Conservation (phyloP, 495 filamentous ascomycete genomes). For the Jackrogersella minutella region DNA sequence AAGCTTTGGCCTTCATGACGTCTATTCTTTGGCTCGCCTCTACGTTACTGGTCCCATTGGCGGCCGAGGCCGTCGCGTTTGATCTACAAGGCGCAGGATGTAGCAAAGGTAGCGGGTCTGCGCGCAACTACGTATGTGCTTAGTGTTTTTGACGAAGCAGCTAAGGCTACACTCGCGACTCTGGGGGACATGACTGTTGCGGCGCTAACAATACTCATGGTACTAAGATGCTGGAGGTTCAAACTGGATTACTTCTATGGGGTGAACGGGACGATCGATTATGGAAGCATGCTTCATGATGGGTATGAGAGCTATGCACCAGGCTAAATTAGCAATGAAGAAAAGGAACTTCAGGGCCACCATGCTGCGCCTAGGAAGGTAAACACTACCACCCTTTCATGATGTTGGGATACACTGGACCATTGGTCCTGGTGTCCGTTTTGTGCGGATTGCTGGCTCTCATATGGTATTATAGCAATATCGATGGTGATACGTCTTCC, state of each 20-base stretch:
- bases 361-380: conserved; percentile 15
- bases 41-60: conserved; percentile 44
- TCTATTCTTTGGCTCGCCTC: conserved; percentile 41
- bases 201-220: conserved; percentile 34
- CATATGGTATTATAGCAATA: conserved; percentile 54
- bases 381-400: conserved; percentile 46
- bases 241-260: conserved; percentile 47
- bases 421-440: conserved; percentile 44
- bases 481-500: conserved; percentile 48
- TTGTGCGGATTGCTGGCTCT: conserved; percentile 49
- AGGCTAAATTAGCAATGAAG: background rate
- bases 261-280: conserved; percentile 41
- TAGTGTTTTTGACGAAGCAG: conserved; percentile 43
- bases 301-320: background rate
- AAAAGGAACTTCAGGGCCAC: conserved; percentile 20
- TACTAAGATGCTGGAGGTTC: conserved; percentile 47
- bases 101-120: conserved; percentile 20
- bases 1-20: conserved; percentile 43
- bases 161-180: conserved; percentile 37
- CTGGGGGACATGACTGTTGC: conserved; percentile 43
- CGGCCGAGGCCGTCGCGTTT: conserved; percentile 46
- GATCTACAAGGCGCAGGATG: conserved; percentile 45
- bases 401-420: conserved; percentile 44
- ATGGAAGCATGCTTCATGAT: conserved; percentile 45
- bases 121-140: conserved; percentile 49